These are phyloP conservation scores for Heracleum sosnowskyi DNA, from an alignment of 129 eudicot species.

Conservation along the genomic window DNA sequence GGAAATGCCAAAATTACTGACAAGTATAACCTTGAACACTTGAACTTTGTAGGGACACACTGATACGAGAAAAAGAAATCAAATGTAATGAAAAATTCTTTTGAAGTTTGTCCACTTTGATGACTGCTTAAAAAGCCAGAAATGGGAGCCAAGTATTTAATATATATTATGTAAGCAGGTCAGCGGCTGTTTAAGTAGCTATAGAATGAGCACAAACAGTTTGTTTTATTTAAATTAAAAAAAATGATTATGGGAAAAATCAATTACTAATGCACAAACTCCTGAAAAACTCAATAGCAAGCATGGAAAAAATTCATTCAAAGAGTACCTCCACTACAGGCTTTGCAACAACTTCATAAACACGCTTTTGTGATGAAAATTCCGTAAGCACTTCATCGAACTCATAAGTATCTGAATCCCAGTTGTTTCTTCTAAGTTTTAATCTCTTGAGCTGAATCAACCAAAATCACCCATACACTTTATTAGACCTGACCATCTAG, in stretches of 20 bases:
- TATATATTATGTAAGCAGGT: no score
- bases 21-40: background rate
- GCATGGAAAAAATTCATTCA: background rate
- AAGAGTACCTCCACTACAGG: slow-evolving; percentile 85
- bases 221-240: background rate
- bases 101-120: background rate
- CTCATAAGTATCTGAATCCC: slow-evolving; percentile 96
- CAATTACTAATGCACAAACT: background rate
- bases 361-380: slow-evolving; percentile 96
- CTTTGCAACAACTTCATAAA: slow-evolving; percentile 93
- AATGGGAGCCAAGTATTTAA: background rate
- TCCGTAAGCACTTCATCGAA: slow-evolving; percentile 97
- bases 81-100: background rate
- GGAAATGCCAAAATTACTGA: background rate
- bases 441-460: slow-evolving; percentile 68
- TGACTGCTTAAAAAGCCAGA: slow-evolving; percentile 6
- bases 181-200: background rate
- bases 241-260: background rate
- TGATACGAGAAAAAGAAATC: background rate
- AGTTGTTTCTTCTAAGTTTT: slow-evolving; percentile 76
- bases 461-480: background rate
- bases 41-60: background rate
- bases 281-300: background rate
- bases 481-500: background rate
- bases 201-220: background rate